Base-by-base conservation (phyloP, 2,329 filamentous ascomycete genomes). In the Aspergillus udagawae region DNA sequence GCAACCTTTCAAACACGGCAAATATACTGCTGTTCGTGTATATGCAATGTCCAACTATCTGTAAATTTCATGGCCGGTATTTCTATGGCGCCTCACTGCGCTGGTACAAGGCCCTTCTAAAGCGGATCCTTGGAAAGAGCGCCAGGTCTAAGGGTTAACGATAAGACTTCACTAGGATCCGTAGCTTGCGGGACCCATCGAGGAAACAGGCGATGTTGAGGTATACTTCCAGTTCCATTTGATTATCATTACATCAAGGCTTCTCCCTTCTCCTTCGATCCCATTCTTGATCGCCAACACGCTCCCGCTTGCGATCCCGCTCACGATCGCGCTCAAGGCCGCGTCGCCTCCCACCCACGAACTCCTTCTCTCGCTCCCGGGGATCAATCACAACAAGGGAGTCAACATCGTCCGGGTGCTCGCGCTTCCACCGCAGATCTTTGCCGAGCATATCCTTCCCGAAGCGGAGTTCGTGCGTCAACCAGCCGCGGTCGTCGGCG, bases 371-470 rank as follows among this genome's bases (percentile, higher is more conserved):
- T 72, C 90, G 91, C 72, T 92, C 91, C 56, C 91, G 80, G 1
- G 92, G 92, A 77, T 99, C 94, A 73, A 97, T 97, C 3, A 97
- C 92, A 49, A 96, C 85, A 47, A 96, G 74, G n/a, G 70, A 72
- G 60, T 77, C 75, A 3, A 60, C 64, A 67, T 97, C 91, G 57
- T 97, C 92, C 68, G 94, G 91, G 54, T 93, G 92, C 74, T 94
- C 92, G 75, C 86, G 88, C 70, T 93, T 91, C 82, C 94, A 96
- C 53, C 84, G 91, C 53, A 97, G 75, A 74, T 97, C 86, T 71
- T 97, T 97, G 21, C 94, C 94, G 5, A 97, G 75, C 62, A 88
- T 89, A 67, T 97, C 94, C 60, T 92, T 94, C 41, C 88, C 89
- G 72, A 97, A 97, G 49, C 84, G 90, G 38, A 99, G 80, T 9